phyloP scores from a whole-genome alignment of 805 yeast species.

The Grigorovia yakushimaensis region DNA sequence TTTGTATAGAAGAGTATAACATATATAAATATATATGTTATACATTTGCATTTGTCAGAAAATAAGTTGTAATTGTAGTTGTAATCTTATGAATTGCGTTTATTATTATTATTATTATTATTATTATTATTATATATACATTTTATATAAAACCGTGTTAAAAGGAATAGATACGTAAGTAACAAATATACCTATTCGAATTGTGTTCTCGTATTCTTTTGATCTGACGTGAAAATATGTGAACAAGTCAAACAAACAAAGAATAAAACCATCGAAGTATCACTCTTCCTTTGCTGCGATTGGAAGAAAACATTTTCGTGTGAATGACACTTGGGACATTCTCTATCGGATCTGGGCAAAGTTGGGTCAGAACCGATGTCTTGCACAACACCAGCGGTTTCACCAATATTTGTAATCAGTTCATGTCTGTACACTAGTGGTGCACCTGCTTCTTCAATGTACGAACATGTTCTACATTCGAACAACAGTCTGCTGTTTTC shows the following conservation, averaged over 20 bases:
- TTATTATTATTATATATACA: no score
- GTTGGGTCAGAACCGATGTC: constrained; percentile 98
- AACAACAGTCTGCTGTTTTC: constrained; percentile 60
- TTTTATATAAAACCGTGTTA: no score
- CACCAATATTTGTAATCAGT: constrained; percentile 79
- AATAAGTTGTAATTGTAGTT: no score
- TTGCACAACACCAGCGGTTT: constrained; percentile 93
- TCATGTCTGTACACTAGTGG: constrained; percentile 89
- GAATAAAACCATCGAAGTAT: constrained; percentile 89
- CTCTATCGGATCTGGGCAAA: constrained; percentile 87
- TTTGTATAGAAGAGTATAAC: no score
- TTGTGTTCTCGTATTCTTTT: constrained; percentile 29
- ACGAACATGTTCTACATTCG: constrained; percentile 90
- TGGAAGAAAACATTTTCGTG: constrained; percentile 94
- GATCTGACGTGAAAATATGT: constrained; percentile 42
- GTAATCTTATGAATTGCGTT: no score
- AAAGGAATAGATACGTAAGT: no score
- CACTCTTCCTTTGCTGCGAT: constrained; percentile 88
- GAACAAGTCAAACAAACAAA: constrained; percentile 87
- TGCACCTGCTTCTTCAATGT: constrained; percentile 83
- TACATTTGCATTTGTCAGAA: no score
- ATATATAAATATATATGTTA: no score
- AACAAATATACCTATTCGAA: constrained; percentile 19
- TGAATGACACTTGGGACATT: constrained; percentile 82
- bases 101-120: no score